Base-by-base conservation (phyloP, 805 yeast species). In the Pichia phayaonensis region DNA sequence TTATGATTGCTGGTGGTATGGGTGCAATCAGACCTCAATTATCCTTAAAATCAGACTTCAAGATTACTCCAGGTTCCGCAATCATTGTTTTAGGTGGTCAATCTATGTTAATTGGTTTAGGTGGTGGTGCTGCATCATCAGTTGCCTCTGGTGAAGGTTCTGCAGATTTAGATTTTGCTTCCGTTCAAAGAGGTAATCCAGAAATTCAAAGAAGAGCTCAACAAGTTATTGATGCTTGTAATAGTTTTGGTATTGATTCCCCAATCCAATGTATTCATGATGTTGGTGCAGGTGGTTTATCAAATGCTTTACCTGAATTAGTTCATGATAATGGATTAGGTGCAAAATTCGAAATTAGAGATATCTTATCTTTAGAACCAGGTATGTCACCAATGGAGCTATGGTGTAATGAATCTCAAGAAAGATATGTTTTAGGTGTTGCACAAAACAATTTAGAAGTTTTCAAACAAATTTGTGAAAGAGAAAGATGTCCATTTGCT, bases 331-430 rank as follows among this genome's bases (percentile, higher is more conserved):
- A 94, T 66, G 94, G 86, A 57, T 77, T 94, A 55, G 99, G 99
- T 66, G 99, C 97, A 27, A 76, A 67, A 56, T 94, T 94, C 56
- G 97, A 94, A 69, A 76, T 94, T 57, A 82, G 99, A 70, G 86
- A 90, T 50, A 84, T 94, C 51, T 79, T 95, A 50, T 84, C 90
- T 38, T 77, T 90, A 57, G 99, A 94, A 69, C 95, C 96, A 45
- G 95, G 97, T 52, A 89, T 94, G 97, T 92, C 98, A 6, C 98
- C 99, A 50, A 88, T 94, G 96, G 99, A 94, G 73, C 89, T 94
- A 56, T 94, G 99, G 99, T 94, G 99, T 79, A 92, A 95, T 62
- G 99, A 94, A 72, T 94, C 98, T 2, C 99, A 94, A 72, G 99
- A 94, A 70, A 83, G 99, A 69, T 94, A 90, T 61, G 99, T 94